Evolutionary conservation across 192 early-diverging fungal species (phyloP).

Genomic region (Radiomyces spectabilis): DNA sequence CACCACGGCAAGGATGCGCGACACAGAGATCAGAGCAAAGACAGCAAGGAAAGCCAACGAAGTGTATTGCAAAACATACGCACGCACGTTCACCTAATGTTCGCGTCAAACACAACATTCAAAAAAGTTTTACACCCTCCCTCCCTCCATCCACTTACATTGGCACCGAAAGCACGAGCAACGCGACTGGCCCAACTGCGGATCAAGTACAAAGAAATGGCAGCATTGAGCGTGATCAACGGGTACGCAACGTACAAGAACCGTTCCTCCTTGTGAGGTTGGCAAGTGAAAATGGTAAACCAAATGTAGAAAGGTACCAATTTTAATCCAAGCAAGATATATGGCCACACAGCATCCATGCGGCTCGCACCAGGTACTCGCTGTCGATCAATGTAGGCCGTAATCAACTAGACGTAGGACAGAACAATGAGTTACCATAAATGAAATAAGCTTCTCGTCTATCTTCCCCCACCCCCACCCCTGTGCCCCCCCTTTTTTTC

Average conservation of each 20-base stretch:
- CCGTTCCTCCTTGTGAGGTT: slow-evolving; percentile 98
- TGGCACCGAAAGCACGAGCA: slow-evolving; percentile 26
- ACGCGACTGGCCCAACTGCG: slow-evolving; percentile 34
- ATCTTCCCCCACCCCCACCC: neutral
- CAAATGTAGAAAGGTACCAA: slow-evolving; percentile 67
- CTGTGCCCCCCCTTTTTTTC: neutral
- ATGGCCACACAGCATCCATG: slow-evolving; percentile 22
- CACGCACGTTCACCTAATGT: slow-evolving; percentile 3
- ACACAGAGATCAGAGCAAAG: slow-evolving; percentile 48
- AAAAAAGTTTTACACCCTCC: neutral
- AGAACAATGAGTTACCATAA: too few species aligned
- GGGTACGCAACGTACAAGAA: slow-evolving; percentile 93
- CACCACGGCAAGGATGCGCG: slow-evolving; percentile 61
- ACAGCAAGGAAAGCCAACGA: slow-evolving; percentile 37
- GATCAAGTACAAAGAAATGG: slow-evolving; percentile 50
- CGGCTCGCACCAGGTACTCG: slow-evolving; percentile 26
- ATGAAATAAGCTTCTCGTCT: neutral
- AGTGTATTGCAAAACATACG: slow-evolving; percentile 7
- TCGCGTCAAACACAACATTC: neutral
- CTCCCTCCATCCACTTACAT: neutral
- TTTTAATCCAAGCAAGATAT: slow-evolving; percentile 43
- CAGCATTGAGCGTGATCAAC: slow-evolving; percentile 71
- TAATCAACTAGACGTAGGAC: slow-evolving; percentile 37
- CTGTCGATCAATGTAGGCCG: slow-evolving; percentile 31
- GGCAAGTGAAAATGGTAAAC: slow-evolving; percentile 70